Evolutionary conservation across 73 alveolate genomes (phyloP), one percentile per base, ranked within the genome.

Genomic region (Paramecium octaurelia): DNA sequence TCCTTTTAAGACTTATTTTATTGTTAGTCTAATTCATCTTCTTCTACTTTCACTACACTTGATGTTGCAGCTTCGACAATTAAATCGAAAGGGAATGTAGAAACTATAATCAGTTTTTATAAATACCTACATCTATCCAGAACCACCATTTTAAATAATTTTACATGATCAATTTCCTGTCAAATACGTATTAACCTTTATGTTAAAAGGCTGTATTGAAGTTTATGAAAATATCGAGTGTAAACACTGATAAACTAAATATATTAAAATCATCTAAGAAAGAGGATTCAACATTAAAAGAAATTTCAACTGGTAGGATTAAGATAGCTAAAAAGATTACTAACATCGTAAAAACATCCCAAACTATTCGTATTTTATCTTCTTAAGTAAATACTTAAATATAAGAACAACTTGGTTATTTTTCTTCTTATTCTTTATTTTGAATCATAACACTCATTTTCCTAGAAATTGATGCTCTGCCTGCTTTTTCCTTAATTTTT

Each of bases 81-180:
- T 31, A 93, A 8, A 92, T 86, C 86, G 42, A 40, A 40, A 11
- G 93, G 95, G 75, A 95, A 54, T 46, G 96, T 80, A 10, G 97
- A 58, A 23, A 92, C 69, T 58, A 93, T 38, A 6, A 14, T 35
- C n/a, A 18, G 11, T 42, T 0, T 29, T 1, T 12, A 29, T n/a
- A 14, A 11, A 31, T 87, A 87, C 84, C 60, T 16, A 87, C 86
- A 85, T 95, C 97, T 14, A 95, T 35, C 92, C 95, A 69, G 36
- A 95, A 95, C 96, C 97, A 95, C 31, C 43, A 20, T 86, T 80
- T 95, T 8, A 95, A 34, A 85, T 95, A 95, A 46, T 87, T 70
- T 35, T 35, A 1, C 18, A 70, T 16, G 10, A 95, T 95, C 38
- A 31, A 20, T 34, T 46, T 87, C 10, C 97, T 11, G 46, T 95